These are phyloP conservation scores for Coniella lustricola DNA, from an alignment of 2,329 filamentous ascomycete genomes.

Conservation along the genomic window DNA sequence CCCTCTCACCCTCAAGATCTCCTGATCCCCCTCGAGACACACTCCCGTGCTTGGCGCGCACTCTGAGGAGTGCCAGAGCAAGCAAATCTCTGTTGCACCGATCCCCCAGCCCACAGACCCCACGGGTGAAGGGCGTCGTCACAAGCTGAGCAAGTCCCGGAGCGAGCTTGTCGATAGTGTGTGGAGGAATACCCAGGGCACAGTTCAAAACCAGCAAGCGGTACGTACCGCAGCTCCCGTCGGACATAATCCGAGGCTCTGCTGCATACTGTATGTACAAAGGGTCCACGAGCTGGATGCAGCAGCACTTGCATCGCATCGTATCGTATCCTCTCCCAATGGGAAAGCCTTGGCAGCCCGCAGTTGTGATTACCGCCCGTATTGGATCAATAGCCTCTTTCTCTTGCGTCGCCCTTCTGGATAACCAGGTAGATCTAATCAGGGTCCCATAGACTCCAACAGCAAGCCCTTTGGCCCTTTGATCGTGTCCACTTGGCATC, in stretches of 20 bases:
- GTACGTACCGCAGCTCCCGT: slow-evolving; percentile 1
- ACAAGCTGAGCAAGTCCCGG: too few relatives aligned
- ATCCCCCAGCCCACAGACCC: too few relatives aligned
- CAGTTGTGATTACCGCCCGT: neutral
- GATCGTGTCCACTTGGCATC: neutral
- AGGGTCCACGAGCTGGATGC: slow-evolving; percentile 5
- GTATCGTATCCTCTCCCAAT: neutral
- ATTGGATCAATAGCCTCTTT: neutral
- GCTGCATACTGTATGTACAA: neutral
- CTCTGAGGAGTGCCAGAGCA: too few relatives aligned
- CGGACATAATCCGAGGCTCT: slow-evolving; percentile 15
- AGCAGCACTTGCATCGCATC: too few relatives aligned
- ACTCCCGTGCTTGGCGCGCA: neutral
- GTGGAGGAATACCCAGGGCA: neutral
- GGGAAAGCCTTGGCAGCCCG: neutral
- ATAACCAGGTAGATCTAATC: neutral
- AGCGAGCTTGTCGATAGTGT: too few relatives aligned
- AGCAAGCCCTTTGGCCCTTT: neutral
- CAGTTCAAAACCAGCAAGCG: neutral
- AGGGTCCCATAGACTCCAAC: neutral
- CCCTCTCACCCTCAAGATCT: neutral
- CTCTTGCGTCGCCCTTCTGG: neutral
- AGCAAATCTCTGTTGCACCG: too few relatives aligned
- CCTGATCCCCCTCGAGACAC: neutral
- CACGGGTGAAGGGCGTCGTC: too few relatives aligned